Conservation (phyloP, 352 stramenopile species). For the Phytophthora kernoviae region DNA sequence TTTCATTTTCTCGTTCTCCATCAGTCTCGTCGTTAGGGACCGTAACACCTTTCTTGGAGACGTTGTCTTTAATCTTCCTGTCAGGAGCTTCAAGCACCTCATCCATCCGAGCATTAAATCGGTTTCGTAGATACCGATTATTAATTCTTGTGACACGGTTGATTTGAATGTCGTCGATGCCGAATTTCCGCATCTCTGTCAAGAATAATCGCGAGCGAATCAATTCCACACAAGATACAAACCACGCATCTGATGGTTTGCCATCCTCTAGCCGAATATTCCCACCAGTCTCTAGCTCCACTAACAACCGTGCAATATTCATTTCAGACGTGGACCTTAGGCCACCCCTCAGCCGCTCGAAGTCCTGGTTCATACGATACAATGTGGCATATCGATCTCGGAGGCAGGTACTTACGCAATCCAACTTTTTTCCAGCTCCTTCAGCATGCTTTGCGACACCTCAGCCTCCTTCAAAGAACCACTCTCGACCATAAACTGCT, state of each 20-base stretch:
- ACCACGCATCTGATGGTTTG: slow-evolving; percentile 82
- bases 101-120: slow-evolving; percentile 86
- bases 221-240: slow-evolving; percentile 81
- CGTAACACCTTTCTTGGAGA: slow-evolving; percentile 80
- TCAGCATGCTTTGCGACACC: slow-evolving; percentile 13
- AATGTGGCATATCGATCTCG: slow-evolving; percentile 42
- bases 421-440: slow-evolving; percentile 46
- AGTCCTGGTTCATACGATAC: slow-evolving; percentile 67
- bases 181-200: slow-evolving; percentile 56
- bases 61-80: slow-evolving; percentile 73
- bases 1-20: slow-evolving; percentile 11
- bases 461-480: background rate
- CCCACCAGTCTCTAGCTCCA: slow-evolving; percentile 91
- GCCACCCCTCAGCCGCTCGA: slow-evolving; percentile 45
- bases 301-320: slow-evolving; percentile 78
- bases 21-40: slow-evolving; percentile 40
- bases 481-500: slow-evolving; percentile 44
- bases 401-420: slow-evolving; percentile 45
- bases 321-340: slow-evolving; percentile 68
- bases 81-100: slow-evolving; percentile 68
- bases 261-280: slow-evolving; percentile 93
- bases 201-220: slow-evolving; percentile 74
- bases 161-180: slow-evolving; percentile 71
- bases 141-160: slow-evolving; percentile 88
- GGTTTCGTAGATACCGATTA: slow-evolving; percentile 88